These are phyloP conservation scores for Aspergillus hortae DNA, from an alignment of 2,329 filamentous ascomycete species.

Conservation along the genomic window DNA sequence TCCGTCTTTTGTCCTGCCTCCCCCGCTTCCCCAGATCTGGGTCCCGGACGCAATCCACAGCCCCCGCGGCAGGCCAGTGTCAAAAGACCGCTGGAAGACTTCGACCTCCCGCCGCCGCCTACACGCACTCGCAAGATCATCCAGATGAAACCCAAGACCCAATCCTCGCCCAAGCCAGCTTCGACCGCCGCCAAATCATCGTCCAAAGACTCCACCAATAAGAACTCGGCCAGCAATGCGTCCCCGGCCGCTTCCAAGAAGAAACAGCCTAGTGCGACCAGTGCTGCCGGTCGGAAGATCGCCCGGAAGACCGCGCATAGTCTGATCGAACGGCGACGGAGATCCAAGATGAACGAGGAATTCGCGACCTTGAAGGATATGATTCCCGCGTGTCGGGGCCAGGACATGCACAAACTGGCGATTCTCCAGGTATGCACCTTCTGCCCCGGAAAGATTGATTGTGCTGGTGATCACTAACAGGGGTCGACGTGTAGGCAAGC, in stretches of 20 bases:
- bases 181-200: slow-evolving; percentile 19
- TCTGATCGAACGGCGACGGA: slow-evolving; percentile 80
- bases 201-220: slow-evolving; percentile 21
- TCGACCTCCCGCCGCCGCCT: slow-evolving; percentile 85
- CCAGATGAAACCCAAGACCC: slow-evolving; percentile 77
- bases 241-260: slow-evolving; percentile 56
- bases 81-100: slow-evolving; percentile 48
- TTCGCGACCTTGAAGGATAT: slow-evolving; percentile 90
- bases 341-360: slow-evolving; percentile 99
- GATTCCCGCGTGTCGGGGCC: slow-evolving; percentile 90
- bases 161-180: slow-evolving; percentile 45
- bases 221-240: slow-evolving; percentile 10
- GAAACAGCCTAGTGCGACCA: slow-evolving; percentile 72
- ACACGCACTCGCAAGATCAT: slow-evolving; percentile 94
- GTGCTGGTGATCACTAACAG: slow-evolving; percentile 4
- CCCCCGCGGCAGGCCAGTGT: slow-evolving; percentile 28
- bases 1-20: slow-evolving; percentile 29
- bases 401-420: slow-evolving; percentile 96
- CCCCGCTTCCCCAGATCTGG: slow-evolving; percentile 30
- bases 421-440: slow-evolving; percentile 72
- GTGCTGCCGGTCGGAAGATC: slow-evolving; percentile 87
- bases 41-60: slow-evolving; percentile 19
- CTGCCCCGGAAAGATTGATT: background rate
- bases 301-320: slow-evolving; percentile 95
- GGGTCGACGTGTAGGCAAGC: slow-evolving; percentile 61